Conservation (phyloP, 163 green algal genomes). For the Chloromonas sp. region DNA sequence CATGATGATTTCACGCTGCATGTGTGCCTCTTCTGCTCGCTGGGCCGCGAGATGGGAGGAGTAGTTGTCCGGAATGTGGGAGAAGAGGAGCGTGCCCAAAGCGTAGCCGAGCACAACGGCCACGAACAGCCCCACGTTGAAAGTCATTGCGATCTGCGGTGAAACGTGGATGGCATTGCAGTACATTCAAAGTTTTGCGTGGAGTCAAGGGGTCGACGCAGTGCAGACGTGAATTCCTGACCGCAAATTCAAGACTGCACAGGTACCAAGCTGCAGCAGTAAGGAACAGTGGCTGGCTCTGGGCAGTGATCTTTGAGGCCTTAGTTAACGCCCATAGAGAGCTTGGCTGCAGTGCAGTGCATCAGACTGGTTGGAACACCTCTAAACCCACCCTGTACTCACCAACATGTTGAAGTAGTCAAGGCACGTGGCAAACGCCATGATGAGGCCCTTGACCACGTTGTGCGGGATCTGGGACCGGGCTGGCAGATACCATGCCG, state of each 20-base stretch:
- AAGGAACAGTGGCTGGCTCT: not conserved
- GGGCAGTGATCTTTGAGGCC: not conserved
- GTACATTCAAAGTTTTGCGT: no score
- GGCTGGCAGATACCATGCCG: not conserved
- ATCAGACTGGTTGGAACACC: no score
- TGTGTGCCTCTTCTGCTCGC: no score
- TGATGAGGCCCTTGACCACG: not conserved
- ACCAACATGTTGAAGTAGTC: conserved; percentile 67
- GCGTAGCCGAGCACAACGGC: conserved; percentile 38
- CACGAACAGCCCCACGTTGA: conserved; percentile 66
- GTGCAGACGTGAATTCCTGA: not conserved
- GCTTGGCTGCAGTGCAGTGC: not conserved
- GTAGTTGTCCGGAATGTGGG: conserved; percentile 26
- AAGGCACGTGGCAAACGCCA: conserved; percentile 32
- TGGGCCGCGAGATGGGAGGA: no score
- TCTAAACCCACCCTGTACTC: not conserved
- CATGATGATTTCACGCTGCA: no score
- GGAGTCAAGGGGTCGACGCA: not conserved
- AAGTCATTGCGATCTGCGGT: conserved; percentile 57
- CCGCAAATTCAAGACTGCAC: not conserved
- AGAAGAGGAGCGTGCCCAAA: conserved; percentile 19
- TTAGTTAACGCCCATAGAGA: not conserved
- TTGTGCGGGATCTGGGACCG: conserved; percentile 3
- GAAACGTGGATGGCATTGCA: not conserved
- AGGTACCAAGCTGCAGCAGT: not conserved